Percentiles rank a stretch among this genome's conserved stretches.
Evolutionary conservation across 805 yeast genomes (phyloP).

Genomic region (Pichia californica): DNA sequence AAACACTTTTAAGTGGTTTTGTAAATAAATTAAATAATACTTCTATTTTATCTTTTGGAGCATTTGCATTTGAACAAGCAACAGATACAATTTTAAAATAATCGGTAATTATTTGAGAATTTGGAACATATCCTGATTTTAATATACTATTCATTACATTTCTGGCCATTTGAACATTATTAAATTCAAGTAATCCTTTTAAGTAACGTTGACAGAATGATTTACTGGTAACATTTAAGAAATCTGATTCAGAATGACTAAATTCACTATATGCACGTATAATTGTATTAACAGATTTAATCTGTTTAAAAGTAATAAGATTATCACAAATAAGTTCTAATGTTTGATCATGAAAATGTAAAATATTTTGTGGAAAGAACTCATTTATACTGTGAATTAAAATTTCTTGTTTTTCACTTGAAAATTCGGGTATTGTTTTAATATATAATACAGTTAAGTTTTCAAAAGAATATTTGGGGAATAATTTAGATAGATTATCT

Average conservation of each 20-base stretch:
- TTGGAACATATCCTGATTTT: slow-evolving; percentile 12
- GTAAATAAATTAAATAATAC: slow-evolving; percentile 22
- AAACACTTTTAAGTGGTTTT: slow-evolving; percentile 11
- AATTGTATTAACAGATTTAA: slow-evolving; percentile 2
- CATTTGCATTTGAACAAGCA: slow-evolving; percentile 13
- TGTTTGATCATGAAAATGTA: slow-evolving; percentile 12
- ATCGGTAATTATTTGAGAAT: slow-evolving; percentile 6
- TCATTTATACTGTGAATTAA: slow-evolving; percentile 4
- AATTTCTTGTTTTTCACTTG: not conserved
- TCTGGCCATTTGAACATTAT: slow-evolving; percentile 18
- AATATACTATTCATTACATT: slow-evolving; percentile 13
- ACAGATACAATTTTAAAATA: slow-evolving; percentile 16
- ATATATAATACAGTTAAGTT: slow-evolving; percentile 7
- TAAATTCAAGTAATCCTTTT: slow-evolving; percentile 9
- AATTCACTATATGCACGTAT: slow-evolving; percentile 6
- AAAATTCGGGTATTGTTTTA: slow-evolving; percentile 2
- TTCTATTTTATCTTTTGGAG: slow-evolving; percentile 14
- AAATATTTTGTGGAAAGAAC: slow-evolving; percentile 7
- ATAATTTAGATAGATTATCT: not conserved
- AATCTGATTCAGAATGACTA: slow-evolving; percentile 3
- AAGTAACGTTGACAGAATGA: slow-evolving; percentile 11
- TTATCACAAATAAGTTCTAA: slow-evolving; percentile 4
- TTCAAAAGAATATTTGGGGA: slow-evolving; percentile 9
- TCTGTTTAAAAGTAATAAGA: not conserved
- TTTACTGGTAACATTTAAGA: slow-evolving; percentile 4